These are phyloP conservation scores for Pinus tabuliformis DNA, from an alignment of 75 land plant species.

Conservation along the genomic window DNA sequence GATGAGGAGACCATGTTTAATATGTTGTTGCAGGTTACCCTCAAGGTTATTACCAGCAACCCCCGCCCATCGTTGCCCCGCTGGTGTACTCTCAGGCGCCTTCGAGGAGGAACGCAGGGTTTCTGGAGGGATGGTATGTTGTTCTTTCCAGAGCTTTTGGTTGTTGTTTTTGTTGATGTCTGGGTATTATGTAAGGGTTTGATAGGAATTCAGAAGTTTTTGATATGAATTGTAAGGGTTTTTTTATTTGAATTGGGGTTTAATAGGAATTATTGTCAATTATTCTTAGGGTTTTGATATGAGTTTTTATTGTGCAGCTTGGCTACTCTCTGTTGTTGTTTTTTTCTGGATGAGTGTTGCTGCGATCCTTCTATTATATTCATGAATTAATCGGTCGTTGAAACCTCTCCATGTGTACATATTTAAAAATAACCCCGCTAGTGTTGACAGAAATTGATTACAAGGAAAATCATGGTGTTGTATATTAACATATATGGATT, in stretches of 20 bases:
- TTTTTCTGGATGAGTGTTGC: slow-evolving; percentile 56
- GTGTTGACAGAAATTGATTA: no score
- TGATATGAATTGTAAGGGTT: no score
- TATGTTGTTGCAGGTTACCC: not conserved
- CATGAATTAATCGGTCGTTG: not conserved
- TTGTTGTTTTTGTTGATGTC: not conserved
- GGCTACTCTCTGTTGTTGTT: slow-evolving; percentile 63
- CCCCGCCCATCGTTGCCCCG: slow-evolving; percentile 32
- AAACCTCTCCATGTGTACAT: no score
- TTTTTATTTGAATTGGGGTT: no score
- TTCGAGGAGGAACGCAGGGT: slow-evolving; percentile 11
- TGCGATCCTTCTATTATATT: slow-evolving; percentile 55
- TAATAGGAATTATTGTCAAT: no score
- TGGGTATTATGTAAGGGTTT: not conserved
- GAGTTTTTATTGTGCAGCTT: slow-evolving; percentile 18
- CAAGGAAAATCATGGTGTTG: no score
- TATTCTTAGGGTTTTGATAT: no score
- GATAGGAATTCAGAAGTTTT: no score
- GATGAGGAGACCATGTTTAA: no score
- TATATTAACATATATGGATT: no score
- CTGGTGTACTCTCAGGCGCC: slow-evolving; percentile 17
- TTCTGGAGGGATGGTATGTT: slow-evolving; percentile 36
- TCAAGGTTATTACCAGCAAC: slow-evolving; percentile 23
- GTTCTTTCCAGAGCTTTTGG: not conserved
- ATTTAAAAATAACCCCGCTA: no score